A percentile compares a stretch with the other conserved stretches of the same genome.
Evolutionary conservation across 2,329 filamentous ascomycete species (phyloP).

Genomic region (Fusarium sp.): DNA sequence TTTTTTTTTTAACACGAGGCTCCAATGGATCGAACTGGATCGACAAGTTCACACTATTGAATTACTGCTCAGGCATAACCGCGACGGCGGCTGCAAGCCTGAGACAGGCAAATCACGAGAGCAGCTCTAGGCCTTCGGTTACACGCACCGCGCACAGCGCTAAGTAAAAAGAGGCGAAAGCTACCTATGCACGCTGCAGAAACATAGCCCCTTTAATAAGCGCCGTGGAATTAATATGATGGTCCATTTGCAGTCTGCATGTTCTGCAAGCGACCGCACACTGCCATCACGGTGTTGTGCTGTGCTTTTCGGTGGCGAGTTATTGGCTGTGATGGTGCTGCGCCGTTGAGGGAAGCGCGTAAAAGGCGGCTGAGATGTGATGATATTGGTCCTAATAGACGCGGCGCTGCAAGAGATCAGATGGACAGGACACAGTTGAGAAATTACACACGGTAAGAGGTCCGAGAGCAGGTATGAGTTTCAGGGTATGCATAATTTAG

Average conservation of each 20-base stretch:
- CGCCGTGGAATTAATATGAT: slow-evolving; percentile 20
- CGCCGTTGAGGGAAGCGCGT: slow-evolving; percentile 35
- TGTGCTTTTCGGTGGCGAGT: background rate
- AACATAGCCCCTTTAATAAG: slow-evolving; percentile 24
- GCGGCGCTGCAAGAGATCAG: slow-evolving; percentile 29
- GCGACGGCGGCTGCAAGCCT: slow-evolving; percentile 27
- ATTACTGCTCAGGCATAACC: slow-evolving; percentile 25
- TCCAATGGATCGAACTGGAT: background rate
- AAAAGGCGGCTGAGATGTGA: slow-evolving; percentile 33
- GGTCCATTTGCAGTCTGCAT: slow-evolving; percentile 10
- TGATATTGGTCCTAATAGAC: slow-evolving; percentile 33
- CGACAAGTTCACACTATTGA: slow-evolving; percentile 9
- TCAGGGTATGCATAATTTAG: slow-evolving; percentile 25
- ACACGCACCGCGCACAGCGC: slow-evolving; percentile 18
- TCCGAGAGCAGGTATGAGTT: slow-evolving; percentile 22
- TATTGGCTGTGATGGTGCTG: slow-evolving; percentile 23
- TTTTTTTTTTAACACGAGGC: background rate
- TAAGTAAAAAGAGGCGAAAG: slow-evolving; percentile 2
- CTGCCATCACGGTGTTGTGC: slow-evolving; percentile 20
- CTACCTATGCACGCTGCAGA: background rate
- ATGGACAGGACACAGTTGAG: background rate
- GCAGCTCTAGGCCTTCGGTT: slow-evolving; percentile 24
- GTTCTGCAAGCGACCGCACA: slow-evolving; percentile 21
- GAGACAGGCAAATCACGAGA: slow-evolving; percentile 33
- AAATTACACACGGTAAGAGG: slow-evolving; percentile 11